These are phyloP conservation scores for Pythium periplocum DNA, from an alignment of 352 stramenopile genomes.

Conservation along the genomic window DNA sequence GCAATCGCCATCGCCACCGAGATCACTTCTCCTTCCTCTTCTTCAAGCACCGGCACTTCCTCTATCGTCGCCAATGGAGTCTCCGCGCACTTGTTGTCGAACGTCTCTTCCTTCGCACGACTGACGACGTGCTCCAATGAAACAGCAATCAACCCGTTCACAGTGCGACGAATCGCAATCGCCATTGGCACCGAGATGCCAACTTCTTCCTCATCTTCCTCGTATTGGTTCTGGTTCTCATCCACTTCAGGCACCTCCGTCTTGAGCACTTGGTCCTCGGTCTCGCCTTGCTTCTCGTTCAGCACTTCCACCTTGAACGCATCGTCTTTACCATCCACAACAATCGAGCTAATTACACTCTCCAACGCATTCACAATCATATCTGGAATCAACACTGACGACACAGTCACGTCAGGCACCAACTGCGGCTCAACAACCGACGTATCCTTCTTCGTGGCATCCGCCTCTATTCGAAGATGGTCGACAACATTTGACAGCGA, in stretches of 20 bases:
- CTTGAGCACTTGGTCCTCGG: neutral
- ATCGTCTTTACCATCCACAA: conserved; percentile 3
- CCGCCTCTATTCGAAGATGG: conserved; percentile 11
- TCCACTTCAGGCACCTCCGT: neutral
- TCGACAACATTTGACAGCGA: conserved; percentile 26
- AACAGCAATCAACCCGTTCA: too few relatives aligned
- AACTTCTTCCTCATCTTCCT: too few relatives aligned
- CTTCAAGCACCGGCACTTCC: too few relatives aligned
- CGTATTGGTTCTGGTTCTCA: too few relatives aligned
- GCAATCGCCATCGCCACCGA: conserved; percentile 16
- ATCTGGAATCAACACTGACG: neutral
- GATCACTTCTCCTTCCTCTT: neutral
- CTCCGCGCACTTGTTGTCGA: too few relatives aligned
- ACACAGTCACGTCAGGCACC: neutral
- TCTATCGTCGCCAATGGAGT: too few relatives aligned
- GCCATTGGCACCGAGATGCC: too few relatives aligned
- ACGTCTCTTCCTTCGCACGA: too few relatives aligned
- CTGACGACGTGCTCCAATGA: too few relatives aligned
- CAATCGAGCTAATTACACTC: conserved; percentile 8
- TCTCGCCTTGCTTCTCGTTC: neutral
- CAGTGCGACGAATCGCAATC: too few relatives aligned
- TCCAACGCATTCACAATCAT: conserved; percentile 12
- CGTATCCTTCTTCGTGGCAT: neutral
- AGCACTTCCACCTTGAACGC: conserved; percentile 5
- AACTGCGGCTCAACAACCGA: neutral